Conservation (phyloP, 257 asterid species). For the Solanum paucissectum region DNA sequence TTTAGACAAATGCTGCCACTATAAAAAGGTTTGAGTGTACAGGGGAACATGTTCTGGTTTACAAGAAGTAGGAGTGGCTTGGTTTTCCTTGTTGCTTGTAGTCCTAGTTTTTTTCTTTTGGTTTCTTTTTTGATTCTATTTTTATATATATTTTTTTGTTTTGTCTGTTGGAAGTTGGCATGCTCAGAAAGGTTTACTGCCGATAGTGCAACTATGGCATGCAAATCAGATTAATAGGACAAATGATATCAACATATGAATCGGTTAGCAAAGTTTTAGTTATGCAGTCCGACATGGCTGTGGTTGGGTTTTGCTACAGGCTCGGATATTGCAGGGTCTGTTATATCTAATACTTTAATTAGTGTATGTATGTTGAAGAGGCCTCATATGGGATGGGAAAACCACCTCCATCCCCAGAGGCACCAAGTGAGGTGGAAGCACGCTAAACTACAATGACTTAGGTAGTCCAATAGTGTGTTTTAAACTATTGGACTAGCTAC, state of each 20-base stretch:
- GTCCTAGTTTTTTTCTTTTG: not conserved
- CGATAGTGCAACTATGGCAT: not conserved
- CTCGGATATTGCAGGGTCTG: not conserved
- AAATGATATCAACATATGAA: not conserved
- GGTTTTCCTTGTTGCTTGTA: not conserved
- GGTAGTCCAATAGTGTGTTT: not conserved
- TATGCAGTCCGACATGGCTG: not conserved
- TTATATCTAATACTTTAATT: not conserved
- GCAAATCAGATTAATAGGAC: not conserved
- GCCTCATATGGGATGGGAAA: not conserved
- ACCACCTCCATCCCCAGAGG: not conserved
- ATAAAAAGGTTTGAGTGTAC: not conserved
- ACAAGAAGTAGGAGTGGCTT: not conserved
- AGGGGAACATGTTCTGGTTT: not conserved
- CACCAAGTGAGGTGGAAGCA: not conserved
- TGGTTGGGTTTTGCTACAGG: not conserved
- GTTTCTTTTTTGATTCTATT: not conserved
- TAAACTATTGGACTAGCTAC: not conserved
- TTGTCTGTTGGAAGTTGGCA: not conserved
- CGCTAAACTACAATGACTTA: not conserved
- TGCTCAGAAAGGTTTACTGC: not conserved
- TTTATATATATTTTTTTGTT: not conserved
- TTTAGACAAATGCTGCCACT: not conserved
- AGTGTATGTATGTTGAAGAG: not conserved
- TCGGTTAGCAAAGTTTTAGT: not conserved